A percentile compares a stretch with the other conserved stretches of the same genome.
Conservation (phyloP, 768 basidiomycete genomes). For the Pisolithus microcarpus region DNA sequence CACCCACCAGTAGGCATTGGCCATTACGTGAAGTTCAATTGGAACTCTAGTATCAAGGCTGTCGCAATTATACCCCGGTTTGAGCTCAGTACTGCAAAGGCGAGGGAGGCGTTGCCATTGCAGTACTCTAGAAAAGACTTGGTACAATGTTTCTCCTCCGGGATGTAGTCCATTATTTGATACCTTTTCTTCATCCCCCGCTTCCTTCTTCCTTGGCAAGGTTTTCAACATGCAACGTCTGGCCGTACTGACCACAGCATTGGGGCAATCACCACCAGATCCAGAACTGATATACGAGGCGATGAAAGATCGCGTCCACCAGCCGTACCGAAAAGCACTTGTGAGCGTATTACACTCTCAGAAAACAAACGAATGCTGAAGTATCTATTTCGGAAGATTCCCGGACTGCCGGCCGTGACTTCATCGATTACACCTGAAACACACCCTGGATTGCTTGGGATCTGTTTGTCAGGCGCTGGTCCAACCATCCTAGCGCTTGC, state of each 20-base stretch:
- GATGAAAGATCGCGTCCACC: slow-evolving; percentile 97
- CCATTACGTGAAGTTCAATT: slow-evolving; percentile 85
- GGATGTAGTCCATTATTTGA: neutral
- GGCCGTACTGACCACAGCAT: slow-evolving; percentile 91
- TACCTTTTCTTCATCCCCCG: neutral
- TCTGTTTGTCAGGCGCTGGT: slow-evolving; percentile 96
- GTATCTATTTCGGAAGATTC: slow-evolving; percentile 53
- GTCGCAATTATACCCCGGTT: slow-evolving; percentile 93
- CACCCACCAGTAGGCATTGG: slow-evolving; percentile 86
- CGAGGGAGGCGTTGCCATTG: slow-evolving; percentile 80
- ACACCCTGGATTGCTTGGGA: slow-evolving; percentile 93
- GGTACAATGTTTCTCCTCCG: slow-evolving; percentile 33
- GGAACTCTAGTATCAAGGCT: slow-evolving; percentile 80
- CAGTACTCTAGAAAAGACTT: slow-evolving; percentile 86
- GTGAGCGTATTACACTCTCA: slow-evolving; percentile 38
- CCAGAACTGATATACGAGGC: slow-evolving; percentile 97
- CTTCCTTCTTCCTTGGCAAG: slow-evolving; percentile 32
- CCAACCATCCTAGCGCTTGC: slow-evolving; percentile 97
- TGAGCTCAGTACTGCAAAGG: slow-evolving; percentile 93
- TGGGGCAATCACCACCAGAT: slow-evolving; percentile 86
- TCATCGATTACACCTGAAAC: slow-evolving; percentile 78
- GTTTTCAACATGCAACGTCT: slow-evolving; percentile 96
- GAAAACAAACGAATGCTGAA: neutral
- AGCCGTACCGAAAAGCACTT: slow-evolving; percentile 86
- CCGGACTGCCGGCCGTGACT: slow-evolving; percentile 90